Percentiles rank a stretch among this genome's conserved stretches.
Conservation (phyloP, 176 grass and related monocot species). For the Oryza glumipatula region DNA sequence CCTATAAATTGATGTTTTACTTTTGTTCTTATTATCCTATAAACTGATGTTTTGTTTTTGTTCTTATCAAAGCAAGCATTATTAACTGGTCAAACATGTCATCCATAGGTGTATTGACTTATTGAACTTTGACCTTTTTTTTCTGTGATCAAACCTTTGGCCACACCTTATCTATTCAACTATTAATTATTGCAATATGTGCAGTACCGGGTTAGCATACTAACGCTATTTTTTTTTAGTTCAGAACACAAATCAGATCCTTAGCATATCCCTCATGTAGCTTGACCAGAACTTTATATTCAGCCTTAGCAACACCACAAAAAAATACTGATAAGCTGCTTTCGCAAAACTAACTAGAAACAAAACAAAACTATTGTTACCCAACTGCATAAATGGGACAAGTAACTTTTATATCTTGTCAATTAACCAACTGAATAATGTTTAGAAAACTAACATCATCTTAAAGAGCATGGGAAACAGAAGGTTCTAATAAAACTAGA, state of each 20-base stretch:
- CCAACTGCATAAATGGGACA: too few relatives aligned
- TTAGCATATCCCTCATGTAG: background rate
- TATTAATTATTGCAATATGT: background rate
- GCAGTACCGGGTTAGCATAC: background rate
- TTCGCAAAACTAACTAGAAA: too few relatives aligned
- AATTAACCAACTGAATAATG: background rate
- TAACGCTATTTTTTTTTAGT: background rate
- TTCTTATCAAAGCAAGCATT: background rate
- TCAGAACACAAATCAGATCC: background rate
- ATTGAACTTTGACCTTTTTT: background rate
- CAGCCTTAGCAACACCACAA: background rate
- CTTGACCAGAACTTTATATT: background rate
- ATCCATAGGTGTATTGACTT: background rate
- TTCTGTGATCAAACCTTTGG: background rate
- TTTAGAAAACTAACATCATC: slow-evolving; percentile 9
- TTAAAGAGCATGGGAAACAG: slow-evolving; percentile 9
- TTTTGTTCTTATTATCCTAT: background rate
- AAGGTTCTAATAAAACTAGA: slow-evolving; percentile 9
- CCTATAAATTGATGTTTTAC: background rate
- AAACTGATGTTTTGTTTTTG: background rate
- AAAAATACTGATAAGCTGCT: background rate
- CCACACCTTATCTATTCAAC: background rate
- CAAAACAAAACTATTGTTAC: too few relatives aligned
- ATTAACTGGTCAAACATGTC: background rate
- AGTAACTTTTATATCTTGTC: too few relatives aligned